A percentile compares a stretch with the other conserved stretches of the same genome.
Conservation (phyloP, 2,329 filamentous ascomycete species). For the Dactylellina cionopaga region DNA sequence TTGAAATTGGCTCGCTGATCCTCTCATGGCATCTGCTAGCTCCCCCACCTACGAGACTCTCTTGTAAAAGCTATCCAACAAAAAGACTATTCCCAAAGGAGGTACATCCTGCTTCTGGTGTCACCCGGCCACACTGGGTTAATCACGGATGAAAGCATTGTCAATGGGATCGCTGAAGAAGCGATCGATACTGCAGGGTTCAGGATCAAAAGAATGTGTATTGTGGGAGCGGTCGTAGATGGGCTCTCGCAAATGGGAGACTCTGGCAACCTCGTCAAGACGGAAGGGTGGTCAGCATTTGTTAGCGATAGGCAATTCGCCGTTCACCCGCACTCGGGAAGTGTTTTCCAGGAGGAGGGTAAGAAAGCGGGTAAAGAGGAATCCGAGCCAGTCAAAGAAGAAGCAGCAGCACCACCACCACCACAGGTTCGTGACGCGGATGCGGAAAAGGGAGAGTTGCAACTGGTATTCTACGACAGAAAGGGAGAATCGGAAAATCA, state of each 20-base stretch:
- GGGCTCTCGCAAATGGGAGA: background rate
- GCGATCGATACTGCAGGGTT: background rate
- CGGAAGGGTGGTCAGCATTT: slow-evolving; percentile 23
- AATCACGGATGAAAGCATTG: slow-evolving; percentile 19
- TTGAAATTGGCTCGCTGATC: too few relatives aligned
- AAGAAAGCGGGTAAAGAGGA: too few relatives aligned
- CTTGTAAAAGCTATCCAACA: slow-evolving; percentile 4
- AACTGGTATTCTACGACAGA: slow-evolving; percentile 6
- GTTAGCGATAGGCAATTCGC: slow-evolving; percentile 2
- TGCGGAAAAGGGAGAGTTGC: slow-evolving; percentile 6
- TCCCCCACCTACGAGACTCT: slow-evolving; percentile 3
- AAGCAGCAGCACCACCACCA: too few relatives aligned
- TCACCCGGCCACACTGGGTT: slow-evolving; percentile 14
- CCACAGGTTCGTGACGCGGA: background rate
- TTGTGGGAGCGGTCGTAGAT: slow-evolving; percentile 25
- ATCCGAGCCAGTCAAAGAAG: too few relatives aligned
- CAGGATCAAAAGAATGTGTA: background rate
- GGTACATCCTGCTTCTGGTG: slow-evolving; percentile 24
- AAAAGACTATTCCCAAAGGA: background rate
- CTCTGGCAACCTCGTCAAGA: background rate
- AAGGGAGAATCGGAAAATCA: background rate
- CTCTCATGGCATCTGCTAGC: background rate
- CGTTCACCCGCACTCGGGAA: background rate
- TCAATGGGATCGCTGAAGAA: slow-evolving; percentile 17
- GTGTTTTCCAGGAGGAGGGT: too few relatives aligned